These are phyloP conservation scores for Raddia distichophylla DNA, from an alignment of 176 grass and related monocot genomes.

Conservation along the genomic window DNA sequence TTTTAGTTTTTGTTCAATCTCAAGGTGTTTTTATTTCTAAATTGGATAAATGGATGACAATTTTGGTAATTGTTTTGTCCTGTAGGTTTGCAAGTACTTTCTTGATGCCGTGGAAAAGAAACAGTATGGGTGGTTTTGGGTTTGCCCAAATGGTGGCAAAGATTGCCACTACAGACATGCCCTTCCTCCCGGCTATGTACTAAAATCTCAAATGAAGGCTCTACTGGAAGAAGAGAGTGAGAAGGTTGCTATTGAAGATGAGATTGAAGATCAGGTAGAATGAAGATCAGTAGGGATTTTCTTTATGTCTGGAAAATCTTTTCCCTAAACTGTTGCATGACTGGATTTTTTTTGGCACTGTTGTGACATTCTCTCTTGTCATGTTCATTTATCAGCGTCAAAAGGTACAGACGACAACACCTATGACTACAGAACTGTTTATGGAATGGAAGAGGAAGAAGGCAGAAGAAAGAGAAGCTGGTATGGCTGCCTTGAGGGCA, in stretches of 20 bases:
- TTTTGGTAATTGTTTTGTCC: constrained; percentile 32
- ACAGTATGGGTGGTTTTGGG: constrained; percentile 99
- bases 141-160: constrained; percentile 90
- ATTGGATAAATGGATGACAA: not conserved
- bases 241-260: constrained; percentile 90
- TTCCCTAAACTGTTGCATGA: constrained; percentile 20
- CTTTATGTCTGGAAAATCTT: constrained; percentile 20
- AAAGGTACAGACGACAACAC: constrained; percentile 68
- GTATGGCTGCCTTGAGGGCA: constrained; percentile 69
- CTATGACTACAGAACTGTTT: constrained; percentile 86
- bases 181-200: constrained; percentile 88
- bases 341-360: not conserved
- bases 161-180: constrained; percentile 98
- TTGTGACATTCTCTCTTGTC: constrained; percentile 32
- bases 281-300: constrained; percentile 23
- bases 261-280: constrained; percentile 93
- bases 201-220: constrained; percentile 99
- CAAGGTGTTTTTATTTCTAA: constrained; percentile 16
- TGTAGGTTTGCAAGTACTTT: constrained; percentile 94
- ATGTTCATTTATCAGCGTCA: constrained; percentile 63
- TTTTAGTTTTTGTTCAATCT: not conserved
- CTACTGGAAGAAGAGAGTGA: constrained; percentile 95
- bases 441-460: constrained; percentile 96
- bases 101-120: constrained; percentile 99
- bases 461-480: constrained; percentile 86